Evolutionary conservation across 2,329 filamentous ascomycete species (phyloP).

Genomic region (Paecilomyces sp.): DNA sequence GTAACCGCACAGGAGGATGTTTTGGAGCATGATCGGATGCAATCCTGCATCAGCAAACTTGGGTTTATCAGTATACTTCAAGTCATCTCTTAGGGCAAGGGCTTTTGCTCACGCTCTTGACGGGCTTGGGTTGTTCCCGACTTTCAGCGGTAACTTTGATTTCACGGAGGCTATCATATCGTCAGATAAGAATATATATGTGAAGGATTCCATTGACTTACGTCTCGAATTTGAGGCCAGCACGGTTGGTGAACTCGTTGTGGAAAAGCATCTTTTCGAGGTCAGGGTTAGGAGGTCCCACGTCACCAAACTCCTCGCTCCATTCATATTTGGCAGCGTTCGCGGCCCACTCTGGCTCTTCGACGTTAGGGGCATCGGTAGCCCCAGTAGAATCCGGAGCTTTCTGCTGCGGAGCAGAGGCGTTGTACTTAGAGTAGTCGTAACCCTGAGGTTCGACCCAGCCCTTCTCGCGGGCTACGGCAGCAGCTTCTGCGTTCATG

Average conservation of each 20-base stretch:
- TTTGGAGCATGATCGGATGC: constrained; percentile 75
- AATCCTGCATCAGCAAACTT: constrained; percentile 71
- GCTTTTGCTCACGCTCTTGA: constrained; percentile 40
- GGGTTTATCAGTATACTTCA: constrained; percentile 5
- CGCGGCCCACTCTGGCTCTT: constrained; percentile 42
- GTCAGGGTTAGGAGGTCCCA: constrained; percentile 63
- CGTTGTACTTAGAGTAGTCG: constrained; percentile 27
- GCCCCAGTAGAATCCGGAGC: constrained; percentile 13
- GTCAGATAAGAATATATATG: background rate
- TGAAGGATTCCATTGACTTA: constrained; percentile 31
- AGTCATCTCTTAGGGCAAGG: background rate
- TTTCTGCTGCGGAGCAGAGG: constrained; percentile 5
- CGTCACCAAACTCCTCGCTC: constrained; percentile 76
- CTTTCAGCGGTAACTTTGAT: constrained; percentile 48
- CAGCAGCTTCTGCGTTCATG: constrained; percentile 20
- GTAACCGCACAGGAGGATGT: constrained; percentile 68
- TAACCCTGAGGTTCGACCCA: constrained; percentile 32
- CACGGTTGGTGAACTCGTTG: constrained; percentile 42
- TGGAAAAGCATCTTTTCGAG: constrained; percentile 73
- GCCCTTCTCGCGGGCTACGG: constrained; percentile 28
- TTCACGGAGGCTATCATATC: constrained; percentile 31
- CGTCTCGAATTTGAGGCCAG: constrained; percentile 58
- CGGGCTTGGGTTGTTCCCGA: constrained; percentile 39
- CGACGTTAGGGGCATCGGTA: constrained; percentile 5
- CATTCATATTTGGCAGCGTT: constrained; percentile 71